Base-by-base conservation (phyloP, 768 basidiomycete genomes). In the Leccinum longicurvipes region DNA sequence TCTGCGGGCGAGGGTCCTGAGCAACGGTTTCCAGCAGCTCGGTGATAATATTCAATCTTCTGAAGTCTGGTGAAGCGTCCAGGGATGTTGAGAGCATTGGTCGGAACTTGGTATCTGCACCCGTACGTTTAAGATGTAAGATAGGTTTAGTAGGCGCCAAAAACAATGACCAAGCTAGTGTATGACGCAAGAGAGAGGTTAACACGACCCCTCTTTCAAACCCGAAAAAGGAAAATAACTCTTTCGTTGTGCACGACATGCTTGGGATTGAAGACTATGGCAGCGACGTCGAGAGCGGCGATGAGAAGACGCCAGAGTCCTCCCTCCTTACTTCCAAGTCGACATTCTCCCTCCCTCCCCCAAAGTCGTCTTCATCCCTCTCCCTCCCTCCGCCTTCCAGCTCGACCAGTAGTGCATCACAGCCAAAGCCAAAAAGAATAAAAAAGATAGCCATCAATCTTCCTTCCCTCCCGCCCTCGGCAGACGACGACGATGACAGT, bases 251-350 rank as follows among this genome's bases (percentile, higher is more conserved):
- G 25, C 15, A 59, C 54, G 64, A 58, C 61, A 91, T 90, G 87
- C 81, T 91, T 59, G 87, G 86, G 29, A 77, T 91, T 56, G 88
- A 87, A 63, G 82, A 78, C 76, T 91, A 91, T 63, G 87, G 87
- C 59, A 91, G 89, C 72, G 87, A 79, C 73, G 79, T 71, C 63
- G 84, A 87, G 60, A 80, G 75, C 64, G 85, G 82, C 55, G 73
- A 75, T 55, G 81, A 81, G 54, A 56, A 54, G 31, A 65, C 54
- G 7, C 39, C 56, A 6, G 19, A 52, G 25, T 19, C 50, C 55
- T 31, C 51, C 63, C 68, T 7, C 63, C 71, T 60, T 7, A 65
- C 69, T n/a, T 64, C 61, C 59, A 69, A 72, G 44, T 70, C 68
- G 12, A 59, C 67, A 1, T 67, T 74, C 54, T 70, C 72, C 41